Base-by-base conservation (phyloP, 2,329 filamentous ascomycete genomes). In the Berkeleyomyces basicola region DNA sequence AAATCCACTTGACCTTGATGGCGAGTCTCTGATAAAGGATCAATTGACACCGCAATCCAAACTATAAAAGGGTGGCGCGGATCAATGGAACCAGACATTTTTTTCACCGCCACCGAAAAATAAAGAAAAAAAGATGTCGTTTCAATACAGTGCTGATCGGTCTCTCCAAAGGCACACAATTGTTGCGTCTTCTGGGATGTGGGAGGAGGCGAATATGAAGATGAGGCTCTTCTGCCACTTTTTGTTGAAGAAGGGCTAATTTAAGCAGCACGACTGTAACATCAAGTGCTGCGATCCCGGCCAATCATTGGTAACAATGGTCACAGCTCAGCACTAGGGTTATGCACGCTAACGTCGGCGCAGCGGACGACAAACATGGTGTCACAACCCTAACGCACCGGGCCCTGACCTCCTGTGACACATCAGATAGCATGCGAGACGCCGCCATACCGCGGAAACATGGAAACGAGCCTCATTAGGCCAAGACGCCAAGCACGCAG, bases 391-490 rank as follows among this genome's bases (percentile, higher is more conserved):
- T 55, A 55, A 55, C 23, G 23, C 23, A 23, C 23, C 23, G 23
- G 23, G 23, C 23, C 23, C 23, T 23, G 23, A 23, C 23, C 23
- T 23, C 23, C 23, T 23, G 23, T 23, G 23, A 23, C 23, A 53
- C 11, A n/a, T 3, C 43, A 43, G 2, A 14, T 14, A 43, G 42
- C 5, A 14, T 11, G n/a, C 36, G 16, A 7, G 16, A 6, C n/a
- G 51, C 33, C 36, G 51, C 14, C 51, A 55, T 31, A 55, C 51
- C 42, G 43, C 58, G 58, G 58, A 59, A 59, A 59, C 58, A 59
- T 59, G 58, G 58, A 59, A 47, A 16, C 23, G 33, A 6, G 23
- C 51, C 51, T 11, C 44, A 59, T 59, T 36, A 11, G 51, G 11
- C 3, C 51, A 39, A 55, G 39, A 55, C 11, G 51, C 51, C 33